Percentiles rank a stretch among this genome's conserved stretches.
Conservation (phyloP, 148 eudicot species). For the Amaranthus palmeri region DNA sequence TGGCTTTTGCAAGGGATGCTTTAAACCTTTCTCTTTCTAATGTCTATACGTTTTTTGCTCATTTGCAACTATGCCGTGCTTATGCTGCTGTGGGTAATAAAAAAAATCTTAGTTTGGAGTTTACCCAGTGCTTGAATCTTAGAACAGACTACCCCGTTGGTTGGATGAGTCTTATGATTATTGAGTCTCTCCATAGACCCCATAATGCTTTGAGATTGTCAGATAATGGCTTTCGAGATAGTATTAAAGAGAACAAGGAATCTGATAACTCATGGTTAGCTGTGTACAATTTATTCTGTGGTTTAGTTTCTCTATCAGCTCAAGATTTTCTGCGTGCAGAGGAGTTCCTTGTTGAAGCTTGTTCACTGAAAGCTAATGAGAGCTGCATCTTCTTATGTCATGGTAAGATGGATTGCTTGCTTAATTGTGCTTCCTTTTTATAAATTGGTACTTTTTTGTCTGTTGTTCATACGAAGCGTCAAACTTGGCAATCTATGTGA, state of each 20-base stretch:
- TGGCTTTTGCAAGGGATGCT: slow-evolving; percentile 58
- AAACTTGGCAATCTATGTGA: slow-evolving; percentile 2
- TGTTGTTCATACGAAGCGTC: not conserved
- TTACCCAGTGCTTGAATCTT: slow-evolving; percentile 62
- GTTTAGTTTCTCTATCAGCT: slow-evolving; percentile 47
- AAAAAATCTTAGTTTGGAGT: slow-evolving; percentile 40
- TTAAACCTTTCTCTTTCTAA: slow-evolving; percentile 47
- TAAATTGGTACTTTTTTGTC: not conserved
- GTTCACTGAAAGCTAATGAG: slow-evolving; percentile 58
- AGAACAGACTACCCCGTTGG: slow-evolving; percentile 69
- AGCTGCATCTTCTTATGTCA: slow-evolving; percentile 73
- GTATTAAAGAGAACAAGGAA: slow-evolving; percentile 42
- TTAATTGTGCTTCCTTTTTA: not conserved
- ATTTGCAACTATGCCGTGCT: slow-evolving; percentile 84
- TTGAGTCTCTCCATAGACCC: slow-evolving; percentile 54
- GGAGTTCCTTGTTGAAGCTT: slow-evolving; percentile 61
- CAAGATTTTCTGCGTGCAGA: slow-evolving; percentile 61
- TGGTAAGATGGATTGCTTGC: slow-evolving; percentile 39
- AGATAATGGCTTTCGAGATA: slow-evolving; percentile 47
- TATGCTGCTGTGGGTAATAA: slow-evolving; percentile 53
- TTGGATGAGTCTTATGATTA: slow-evolving; percentile 66
- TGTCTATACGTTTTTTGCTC: slow-evolving; percentile 59
- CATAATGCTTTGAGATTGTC: slow-evolving; percentile 35
- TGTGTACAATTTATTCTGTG: slow-evolving; percentile 56
- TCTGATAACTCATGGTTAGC: slow-evolving; percentile 72